phyloP scores from a whole-genome alignment of 2,329 filamentous ascomycete genomes.

The Aspergillus latus region DNA sequence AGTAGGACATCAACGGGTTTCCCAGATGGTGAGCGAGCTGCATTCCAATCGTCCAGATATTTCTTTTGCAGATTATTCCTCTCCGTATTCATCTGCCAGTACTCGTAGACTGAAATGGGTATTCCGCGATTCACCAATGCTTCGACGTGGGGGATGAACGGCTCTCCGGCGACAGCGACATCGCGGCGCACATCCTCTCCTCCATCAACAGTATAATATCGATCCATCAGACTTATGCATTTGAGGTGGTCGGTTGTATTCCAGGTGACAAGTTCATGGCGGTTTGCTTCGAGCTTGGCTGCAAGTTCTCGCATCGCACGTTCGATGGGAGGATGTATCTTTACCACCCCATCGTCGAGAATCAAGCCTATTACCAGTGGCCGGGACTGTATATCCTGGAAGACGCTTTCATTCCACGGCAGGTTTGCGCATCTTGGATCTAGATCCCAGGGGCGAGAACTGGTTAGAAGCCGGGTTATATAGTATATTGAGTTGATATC shows the following conservation, averaged over 20 bases:
- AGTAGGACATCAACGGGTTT: conserved; percentile 57
- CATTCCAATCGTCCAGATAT: conserved; percentile 62
- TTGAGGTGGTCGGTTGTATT: conserved; percentile 50
- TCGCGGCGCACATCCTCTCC: conserved; percentile 62
- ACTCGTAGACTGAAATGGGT: conserved; percentile 62
- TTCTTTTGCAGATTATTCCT: conserved; percentile 56
- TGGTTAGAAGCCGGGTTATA: conserved; percentile 50
- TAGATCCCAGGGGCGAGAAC: conserved; percentile 52
- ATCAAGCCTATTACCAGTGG: conserved; percentile 54
- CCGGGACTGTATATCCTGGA: conserved; percentile 41
- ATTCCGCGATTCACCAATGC: conserved; percentile 54
- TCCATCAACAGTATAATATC: conserved; percentile 63
- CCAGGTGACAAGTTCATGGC: conserved; percentile 59
- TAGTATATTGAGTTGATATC: conserved; percentile 52
- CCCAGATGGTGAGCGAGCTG: conserved; percentile 46
- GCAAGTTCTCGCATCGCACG: conserved; percentile 44
- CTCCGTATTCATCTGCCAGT: conserved; percentile 65
- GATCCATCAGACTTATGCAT: conserved; percentile 61
- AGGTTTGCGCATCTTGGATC: conserved; percentile 57
- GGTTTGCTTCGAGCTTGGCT: conserved; percentile 44
- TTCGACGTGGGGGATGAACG: conserved; percentile 60
- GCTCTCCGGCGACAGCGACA: conserved; percentile 57
- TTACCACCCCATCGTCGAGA: conserved; percentile 56
- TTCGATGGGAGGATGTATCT: conserved; percentile 54
- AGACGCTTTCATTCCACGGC: conserved; percentile 53